Base-by-base conservation (phyloP, 1,284 basidiomycete species). In the Stereum hirsutum region DNA sequence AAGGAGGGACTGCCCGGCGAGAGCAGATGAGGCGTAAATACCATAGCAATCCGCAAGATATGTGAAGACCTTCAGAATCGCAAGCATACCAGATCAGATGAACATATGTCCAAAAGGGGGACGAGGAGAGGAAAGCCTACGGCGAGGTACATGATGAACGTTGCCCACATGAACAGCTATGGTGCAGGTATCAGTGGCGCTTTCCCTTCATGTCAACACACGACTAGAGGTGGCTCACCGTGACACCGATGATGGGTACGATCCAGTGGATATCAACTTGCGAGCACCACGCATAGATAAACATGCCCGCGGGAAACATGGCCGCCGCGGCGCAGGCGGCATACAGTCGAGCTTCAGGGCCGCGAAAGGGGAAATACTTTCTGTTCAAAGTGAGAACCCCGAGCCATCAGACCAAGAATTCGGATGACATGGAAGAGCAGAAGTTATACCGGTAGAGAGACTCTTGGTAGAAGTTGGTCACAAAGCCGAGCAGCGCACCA, bases 21-120 rank as follows among this genome's bases (percentile, higher is more conserved):
- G 62, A 1, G 86, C 86, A 2, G 81, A 86, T 0, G 81, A 85
- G 4, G 86, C 87, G 48, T 79, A 89, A 2, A 77, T 70, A 1
- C 80, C 80, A 47, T 85, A 84, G 52, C 79, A 82, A 55, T 86
- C 84, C 1, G 82, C 81, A 17, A 88, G 67, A 52, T 87, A 88
- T 15, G 74, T 69, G 57, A 86, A 87, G n/a, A n/a, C n/a, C n/a
- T n/a, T n/a, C n/a, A n/a, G n/a, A n/a, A n/a, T n/a, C n/a, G n/a
- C n/a, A n/a, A n/a, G n/a, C n/a, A n/a, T n/a, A n/a, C n/a, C n/a
- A n/a, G n/a, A n/a, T n/a, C n/a, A n/a, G n/a, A n/a, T n/a, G n/a
- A n/a, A n/a, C n/a, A n/a, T n/a, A n/a, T n/a, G n/a, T n/a, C n/a
- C n/a, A n/a, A n/a, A n/a, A n/a, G n/a, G n/a, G n/a, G n/a, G n/a